Evolutionary conservation across 176 grass and related monocot genomes (phyloP).

Genomic region (Puya raimondii): DNA sequence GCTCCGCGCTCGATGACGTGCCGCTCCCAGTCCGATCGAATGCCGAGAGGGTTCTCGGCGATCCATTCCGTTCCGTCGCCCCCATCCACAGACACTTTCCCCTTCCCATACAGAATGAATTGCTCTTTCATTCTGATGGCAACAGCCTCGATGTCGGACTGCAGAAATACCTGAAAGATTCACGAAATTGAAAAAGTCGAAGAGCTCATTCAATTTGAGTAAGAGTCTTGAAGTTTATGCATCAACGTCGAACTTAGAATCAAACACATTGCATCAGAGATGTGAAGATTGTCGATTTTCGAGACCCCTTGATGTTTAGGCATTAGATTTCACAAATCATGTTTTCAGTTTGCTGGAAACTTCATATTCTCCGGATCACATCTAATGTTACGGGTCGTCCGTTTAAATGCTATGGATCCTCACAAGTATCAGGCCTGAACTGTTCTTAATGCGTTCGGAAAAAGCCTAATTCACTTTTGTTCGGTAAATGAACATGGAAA

Average conservation of each 20-base stretch:
- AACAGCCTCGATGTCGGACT: conserved; percentile 69
- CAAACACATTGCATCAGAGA: background rate
- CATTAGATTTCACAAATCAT: too few species aligned
- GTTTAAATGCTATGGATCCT: too few species aligned
- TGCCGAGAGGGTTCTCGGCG: conserved; percentile 63
- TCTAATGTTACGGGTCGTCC: too few species aligned
- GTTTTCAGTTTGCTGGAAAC: too few species aligned
- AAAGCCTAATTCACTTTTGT: too few species aligned
- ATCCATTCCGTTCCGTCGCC: conserved; percentile 16
- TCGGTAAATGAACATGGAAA: too few species aligned
- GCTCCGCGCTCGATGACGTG: conserved; percentile 63
- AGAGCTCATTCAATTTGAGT: background rate
- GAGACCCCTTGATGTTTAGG: too few species aligned
- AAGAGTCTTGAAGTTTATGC: too few species aligned
- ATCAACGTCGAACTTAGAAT: too few species aligned
- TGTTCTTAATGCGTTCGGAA: too few species aligned
- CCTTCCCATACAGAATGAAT: conserved; percentile 47
- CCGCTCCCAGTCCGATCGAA: conserved; percentile 65
- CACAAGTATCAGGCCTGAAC: too few species aligned
- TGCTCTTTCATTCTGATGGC: conserved; percentile 56
- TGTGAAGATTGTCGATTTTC: background rate
- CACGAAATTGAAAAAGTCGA: background rate
- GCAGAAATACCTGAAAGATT: conserved; percentile 64
- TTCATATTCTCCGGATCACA: too few species aligned
- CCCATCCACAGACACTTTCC: conserved; percentile 39